Conservation (phyloP, 257 asterid genomes). For the Coffea eugenioides region DNA sequence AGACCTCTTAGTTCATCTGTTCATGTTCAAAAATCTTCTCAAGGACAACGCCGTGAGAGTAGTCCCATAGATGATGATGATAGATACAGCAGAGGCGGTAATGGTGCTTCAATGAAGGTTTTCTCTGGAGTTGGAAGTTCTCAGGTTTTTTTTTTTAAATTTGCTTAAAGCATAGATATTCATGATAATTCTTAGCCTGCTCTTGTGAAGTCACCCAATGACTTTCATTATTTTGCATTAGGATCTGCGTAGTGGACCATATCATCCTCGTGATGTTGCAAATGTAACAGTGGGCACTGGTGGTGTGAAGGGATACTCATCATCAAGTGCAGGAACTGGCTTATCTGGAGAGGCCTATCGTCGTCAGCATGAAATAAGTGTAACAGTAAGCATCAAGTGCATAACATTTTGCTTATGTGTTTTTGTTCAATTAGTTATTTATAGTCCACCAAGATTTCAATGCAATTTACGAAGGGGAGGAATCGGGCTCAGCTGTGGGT, state of each 20-base stretch:
- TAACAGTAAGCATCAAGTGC: slow-evolving; percentile 51
- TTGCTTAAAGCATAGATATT: background rate
- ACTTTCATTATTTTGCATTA: slow-evolving; percentile 23
- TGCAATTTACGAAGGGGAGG: background rate
- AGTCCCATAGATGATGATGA: slow-evolving; percentile 32
- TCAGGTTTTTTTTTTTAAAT: slow-evolving; percentile 38
- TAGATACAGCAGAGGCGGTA: slow-evolving; percentile 45
- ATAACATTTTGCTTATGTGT: background rate
- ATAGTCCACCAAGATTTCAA: background rate
- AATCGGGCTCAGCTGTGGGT: background rate
- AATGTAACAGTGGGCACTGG: slow-evolving; percentile 21
- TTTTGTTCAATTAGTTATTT: background rate
- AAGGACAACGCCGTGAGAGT: slow-evolving; percentile 27
- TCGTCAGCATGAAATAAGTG: slow-evolving; percentile 75
- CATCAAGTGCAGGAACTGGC: slow-evolving; percentile 40
- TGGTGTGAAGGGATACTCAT: slow-evolving; percentile 35
- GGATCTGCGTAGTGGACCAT: slow-evolving; percentile 44
- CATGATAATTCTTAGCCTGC: background rate
- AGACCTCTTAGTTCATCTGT: slow-evolving; percentile 62
- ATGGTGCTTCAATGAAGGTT: slow-evolving; percentile 40
- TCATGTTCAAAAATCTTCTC: slow-evolving; percentile 58
- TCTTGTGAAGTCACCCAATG: background rate
- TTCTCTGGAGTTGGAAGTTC: slow-evolving; percentile 38
- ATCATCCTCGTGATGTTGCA: slow-evolving; percentile 34
- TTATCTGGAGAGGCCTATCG: slow-evolving; percentile 69